Evolutionary conservation across 176 grass and related monocot species (phyloP).

Genomic region (Ampelocalamus luodianensis): DNA sequence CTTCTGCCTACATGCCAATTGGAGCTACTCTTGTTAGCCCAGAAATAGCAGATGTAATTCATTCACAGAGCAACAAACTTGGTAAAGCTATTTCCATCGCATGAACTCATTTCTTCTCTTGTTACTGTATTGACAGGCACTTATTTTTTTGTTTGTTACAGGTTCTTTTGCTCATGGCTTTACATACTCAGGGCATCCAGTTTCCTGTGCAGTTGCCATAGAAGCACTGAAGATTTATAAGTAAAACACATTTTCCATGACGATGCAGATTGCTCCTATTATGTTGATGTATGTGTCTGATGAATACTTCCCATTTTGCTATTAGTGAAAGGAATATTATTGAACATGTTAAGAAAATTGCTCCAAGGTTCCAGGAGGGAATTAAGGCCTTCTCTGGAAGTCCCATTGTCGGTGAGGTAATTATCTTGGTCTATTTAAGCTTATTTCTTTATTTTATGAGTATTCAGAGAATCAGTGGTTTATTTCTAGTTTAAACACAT

Average conservation of each 20-base stretch:
- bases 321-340: slow-evolving; percentile 89
- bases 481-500: slow-evolving; percentile 19
- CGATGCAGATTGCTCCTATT: not conserved
- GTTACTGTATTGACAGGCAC: slow-evolving; percentile 13
- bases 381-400: slow-evolving; percentile 69
- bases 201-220: slow-evolving; percentile 84
- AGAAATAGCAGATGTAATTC: slow-evolving; percentile 84
- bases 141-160: slow-evolving; percentile 38
- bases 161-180: slow-evolving; percentile 98
- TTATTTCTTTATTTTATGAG: not conserved
- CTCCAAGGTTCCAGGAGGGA: slow-evolving; percentile 86
- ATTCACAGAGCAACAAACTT: slow-evolving; percentile 97
- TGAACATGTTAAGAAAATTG: slow-evolving; percentile 64
- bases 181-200: slow-evolving; percentile 93
- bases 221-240: slow-evolving; percentile 90
- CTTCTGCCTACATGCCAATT: slow-evolving; percentile 90
- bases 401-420: slow-evolving; percentile 91
- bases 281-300: slow-evolving; percentile 19
- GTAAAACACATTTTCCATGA: slow-evolving; percentile 33
- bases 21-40: slow-evolving; percentile 89
- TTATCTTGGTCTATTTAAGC: not conserved
- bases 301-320: slow-evolving; percentile 32
- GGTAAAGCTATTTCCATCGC: slow-evolving; percentile 54
- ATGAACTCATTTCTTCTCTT: not conserved
- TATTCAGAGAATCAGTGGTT: not conserved